These are phyloP conservation scores for Plectranthus barbatus DNA, from an alignment of 257 asterid genomes.

Conservation along the genomic window DNA sequence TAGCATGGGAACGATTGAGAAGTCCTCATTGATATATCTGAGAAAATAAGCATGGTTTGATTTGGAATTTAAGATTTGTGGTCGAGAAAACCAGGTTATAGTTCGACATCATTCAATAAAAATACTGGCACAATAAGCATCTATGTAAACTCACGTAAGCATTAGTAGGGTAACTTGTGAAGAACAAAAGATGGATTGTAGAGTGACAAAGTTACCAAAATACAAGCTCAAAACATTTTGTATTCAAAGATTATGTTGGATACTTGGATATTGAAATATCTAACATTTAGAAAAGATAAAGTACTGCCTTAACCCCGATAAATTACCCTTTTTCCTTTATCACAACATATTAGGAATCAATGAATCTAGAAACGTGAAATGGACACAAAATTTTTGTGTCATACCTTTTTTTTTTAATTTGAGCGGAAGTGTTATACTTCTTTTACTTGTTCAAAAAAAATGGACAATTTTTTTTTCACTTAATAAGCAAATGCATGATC, in stretches of 20 bases:
- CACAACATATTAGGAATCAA: no score
- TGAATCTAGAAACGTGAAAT: no score
- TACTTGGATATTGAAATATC: no score
- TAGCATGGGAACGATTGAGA: constrained; percentile 82
- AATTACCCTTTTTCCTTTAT: no score
- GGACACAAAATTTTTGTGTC: no score
- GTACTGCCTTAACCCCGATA: background rate
- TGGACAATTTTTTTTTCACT: no score
- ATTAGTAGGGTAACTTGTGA: constrained; percentile 10
- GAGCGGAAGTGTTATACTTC: no score
- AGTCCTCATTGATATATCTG: constrained; percentile 85
- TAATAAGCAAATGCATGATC: constrained; percentile 5
- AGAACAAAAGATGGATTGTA: background rate
- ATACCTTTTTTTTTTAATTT: no score
- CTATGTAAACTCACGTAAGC: no score
- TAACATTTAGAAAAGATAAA: no score
- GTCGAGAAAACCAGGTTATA: background rate
- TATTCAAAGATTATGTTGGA: no score
- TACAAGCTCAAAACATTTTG: background rate
- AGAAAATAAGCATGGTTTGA: constrained; percentile 20
- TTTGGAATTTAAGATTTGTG: constrained; percentile 3
- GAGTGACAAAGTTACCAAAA: background rate
- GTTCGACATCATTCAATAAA: background rate
- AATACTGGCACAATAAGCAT: background rate
- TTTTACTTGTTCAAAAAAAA: no score